Evolutionary conservation across 306 rosid genomes (phyloP), one percentile per base, ranked within the genome.

Genomic region (Delonix regia): DNA sequence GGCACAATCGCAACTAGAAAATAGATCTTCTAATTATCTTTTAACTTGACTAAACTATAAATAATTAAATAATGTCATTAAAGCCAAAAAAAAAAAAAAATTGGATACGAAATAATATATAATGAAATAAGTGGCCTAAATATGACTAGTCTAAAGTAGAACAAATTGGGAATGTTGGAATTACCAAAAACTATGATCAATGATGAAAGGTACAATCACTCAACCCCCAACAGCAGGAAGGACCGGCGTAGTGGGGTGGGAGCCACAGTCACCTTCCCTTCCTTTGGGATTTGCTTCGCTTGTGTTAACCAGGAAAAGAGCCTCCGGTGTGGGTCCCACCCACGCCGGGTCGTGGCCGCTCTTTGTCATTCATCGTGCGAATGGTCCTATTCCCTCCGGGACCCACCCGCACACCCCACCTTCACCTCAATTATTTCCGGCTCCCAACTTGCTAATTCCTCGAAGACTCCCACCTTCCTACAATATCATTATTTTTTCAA

Each of bases 371-470:
- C 1, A 44, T 44, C 16, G 49, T 44, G 45, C 11, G 68, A 34
- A 36, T 19, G 7, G 27, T 64, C 13, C 16, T 18, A 18, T 38
- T 15, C 49, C 48, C 47, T 1, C 3, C 11, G 42, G 79, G 75
- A 44, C 74, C 69, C 83, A 65, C 53, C n/a, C n/a, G 15, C 39
- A 65, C 15, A n/a, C 74, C 63, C 74, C 61, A 0, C 13, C 78
- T 16, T 59, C 24, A 12, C 71, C 6, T 48, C n/a, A n/a, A n/a
- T 9, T 57, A 10, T n/a, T 47, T 75, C 13, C 0, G 48, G 13
- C 24, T 2, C 16, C 24, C 69, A 19, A 30, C 67, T 30, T 30
- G 41, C 21, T 3, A 33, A 21, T 16, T 21, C 42, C 36, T 13
- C 63, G 34, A 12, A 24, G 10, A 25, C 12, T 57, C 34, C 36